Base-by-base conservation (phyloP, 2,329 filamentous ascomycete genomes). In the Ophiostoma montium region DNA sequence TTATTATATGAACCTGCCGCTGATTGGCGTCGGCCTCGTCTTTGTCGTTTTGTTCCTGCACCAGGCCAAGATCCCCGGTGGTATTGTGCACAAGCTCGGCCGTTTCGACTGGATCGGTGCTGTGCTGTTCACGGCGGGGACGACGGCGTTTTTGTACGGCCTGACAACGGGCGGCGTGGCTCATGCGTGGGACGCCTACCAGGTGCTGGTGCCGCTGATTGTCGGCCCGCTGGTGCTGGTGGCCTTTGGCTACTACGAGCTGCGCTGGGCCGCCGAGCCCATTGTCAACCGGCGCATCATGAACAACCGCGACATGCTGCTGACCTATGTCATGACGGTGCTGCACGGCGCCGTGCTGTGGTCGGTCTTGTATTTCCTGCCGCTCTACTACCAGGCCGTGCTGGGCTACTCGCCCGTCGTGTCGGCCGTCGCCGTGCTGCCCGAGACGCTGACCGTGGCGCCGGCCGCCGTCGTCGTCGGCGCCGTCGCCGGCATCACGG, bases 261-360 rank as follows among this genome's bases (percentile, higher is more conserved):
- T 50, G 13, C 8, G 15, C 19, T 47, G 47, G 16, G 60, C 55
- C 21, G 5, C 7, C 15, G 59, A 65, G 47, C 57, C 62, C 3
- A 62, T 66, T 31, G 65, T 73, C 53, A 68, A 69, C 1, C 59
- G 60, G 1, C 57, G 60, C 19, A 60, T 75, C 30, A 72, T 75
- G 57, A 67, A 63, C 55, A 72, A 68, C 54, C 42, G 50, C 36
- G 55, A 57, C 49, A 54, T 57, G 48, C 48, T 57, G 18, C 31
- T 58, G 7, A 55, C 50, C 30, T 58, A 63, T 43, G 57, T 73
- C 33, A 68, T 70, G 38, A 76, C 76, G 1, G 57, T 78, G 13
- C 61, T 82, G 19, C 77, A 82, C 57, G 77, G 77, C 49, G 68
- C 75, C 52, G 63, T 76, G 15, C 65, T 73, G 21, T 74, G 74